Evolutionary conservation across 345 rosid species (phyloP), one percentile per base, ranked within the genome.

Genomic region (Microthlaspi erraticum): DNA sequence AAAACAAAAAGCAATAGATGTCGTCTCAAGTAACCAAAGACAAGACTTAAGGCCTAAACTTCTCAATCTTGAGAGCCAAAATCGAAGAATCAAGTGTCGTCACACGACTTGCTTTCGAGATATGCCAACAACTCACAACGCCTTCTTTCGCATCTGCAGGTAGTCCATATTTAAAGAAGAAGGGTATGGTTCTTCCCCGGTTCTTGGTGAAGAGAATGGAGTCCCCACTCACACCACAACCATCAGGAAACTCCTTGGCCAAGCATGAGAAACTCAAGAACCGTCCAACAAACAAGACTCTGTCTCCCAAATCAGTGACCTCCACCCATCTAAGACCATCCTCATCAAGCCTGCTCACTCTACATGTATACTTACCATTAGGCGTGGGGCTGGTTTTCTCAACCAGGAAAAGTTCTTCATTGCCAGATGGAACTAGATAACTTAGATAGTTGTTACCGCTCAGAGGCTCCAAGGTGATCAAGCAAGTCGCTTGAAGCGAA

Each of bases 191-290:
- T n/a, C 14, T 1, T 20, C 0, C 2, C 12, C 0, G 6, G 4
- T 26, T 26, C 5, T 54, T 7, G 23, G 23, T 42, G 51, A 42
- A 26, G 5, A 60, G 1, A 23, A 60, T 20, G 1, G 65, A 60
- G 65, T 60, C 13, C 20, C 65, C 51, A 0, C 23, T 60, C 65
- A 60, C 34, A 60, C 51, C 38, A 60, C 51, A 42, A 26, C 51
- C n/a, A 42, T 60, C 65, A 8, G 51, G 65, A n/a, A 60, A 37
- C 23, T 60, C 5, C n/a, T 61, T 44, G 10, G 29, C 53, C 8
- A 1, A 31, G 29, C 26, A 44, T 0, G 11, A 44, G 5, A 17
- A 3, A 44, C 45, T 61, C 1, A 6, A 10, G 1, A 0, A 0
- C 0, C 2, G 5, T 29, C 53, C n/a, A 61, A 31, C 1, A 10